Conservation (phyloP, 768 basidiomycete species). For the Lactifluus piperatus region DNA sequence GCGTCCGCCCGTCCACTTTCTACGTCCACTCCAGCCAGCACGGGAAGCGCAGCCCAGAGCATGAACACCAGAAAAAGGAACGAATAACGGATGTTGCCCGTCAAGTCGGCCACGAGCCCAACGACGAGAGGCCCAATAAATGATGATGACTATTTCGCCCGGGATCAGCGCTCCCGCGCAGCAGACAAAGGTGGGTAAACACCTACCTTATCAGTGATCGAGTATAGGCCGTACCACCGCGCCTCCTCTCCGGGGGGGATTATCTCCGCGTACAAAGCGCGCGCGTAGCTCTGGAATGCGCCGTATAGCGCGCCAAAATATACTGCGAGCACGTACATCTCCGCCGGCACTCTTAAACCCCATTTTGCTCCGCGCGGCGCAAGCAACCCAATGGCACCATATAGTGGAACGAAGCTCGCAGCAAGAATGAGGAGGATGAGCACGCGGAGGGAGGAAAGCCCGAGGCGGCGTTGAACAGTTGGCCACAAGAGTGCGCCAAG, state of each 20-base stretch:
- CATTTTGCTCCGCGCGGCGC: conserved; percentile 39
- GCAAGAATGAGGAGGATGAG: conserved; percentile 59
- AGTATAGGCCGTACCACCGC: conserved; percentile 80
- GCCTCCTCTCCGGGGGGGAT: conserved; percentile 86
- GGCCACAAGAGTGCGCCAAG: conserved; percentile 82
- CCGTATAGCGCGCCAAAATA: conserved; percentile 79
- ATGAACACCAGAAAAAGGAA: conserved; percentile 84
- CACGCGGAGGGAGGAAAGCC: conserved; percentile 59
- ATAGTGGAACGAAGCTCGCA: conserved; percentile 62
- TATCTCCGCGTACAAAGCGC: conserved; percentile 81
- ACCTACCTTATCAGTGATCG: conserved; percentile 80
- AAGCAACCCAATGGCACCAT: conserved; percentile 78
- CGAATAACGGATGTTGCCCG: conserved; percentile 85
- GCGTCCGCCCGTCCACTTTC: conserved; percentile 53
- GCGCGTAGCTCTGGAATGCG: conserved; percentile 84
- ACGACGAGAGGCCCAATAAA: conserved; percentile 89
- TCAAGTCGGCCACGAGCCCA: conserved; percentile 78
- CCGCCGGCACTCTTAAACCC: conserved; percentile 65
- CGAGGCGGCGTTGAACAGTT: conserved; percentile 50
- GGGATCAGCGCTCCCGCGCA: conserved; percentile 5
- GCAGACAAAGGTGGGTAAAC: too few species aligned
- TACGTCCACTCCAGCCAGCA: conserved; percentile 63
- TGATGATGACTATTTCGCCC: conserved; percentile 59
- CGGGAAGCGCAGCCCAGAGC: conserved; percentile 73
- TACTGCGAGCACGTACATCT: conserved; percentile 79